Conservation (phyloP, 1,284 basidiomycete genomes). For the Anthracocystis panici-leucophaei region DNA sequence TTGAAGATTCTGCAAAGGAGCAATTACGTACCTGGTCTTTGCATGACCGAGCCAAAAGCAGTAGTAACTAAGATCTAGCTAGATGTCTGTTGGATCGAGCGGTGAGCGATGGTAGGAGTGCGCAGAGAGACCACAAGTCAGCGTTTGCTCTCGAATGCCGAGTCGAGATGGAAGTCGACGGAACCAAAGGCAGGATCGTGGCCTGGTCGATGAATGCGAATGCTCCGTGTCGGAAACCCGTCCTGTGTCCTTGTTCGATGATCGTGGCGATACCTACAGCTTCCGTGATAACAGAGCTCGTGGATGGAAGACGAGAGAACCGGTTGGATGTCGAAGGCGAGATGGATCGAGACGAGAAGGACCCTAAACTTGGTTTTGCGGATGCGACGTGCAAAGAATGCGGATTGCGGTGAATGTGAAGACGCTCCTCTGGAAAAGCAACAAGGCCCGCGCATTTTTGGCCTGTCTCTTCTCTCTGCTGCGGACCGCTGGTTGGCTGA, state of each 20-base stretch:
- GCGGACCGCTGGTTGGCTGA: slow-evolving; percentile 27
- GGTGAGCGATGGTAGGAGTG: neutral
- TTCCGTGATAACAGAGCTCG: slow-evolving; percentile 22
- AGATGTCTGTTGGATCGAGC: neutral
- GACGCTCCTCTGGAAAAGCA: slow-evolving; percentile 11
- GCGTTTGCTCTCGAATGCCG: slow-evolving; percentile 15
- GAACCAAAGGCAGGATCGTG: neutral
- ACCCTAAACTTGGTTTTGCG: slow-evolving; percentile 8
- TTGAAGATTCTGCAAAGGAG: neutral
- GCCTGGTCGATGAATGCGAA: neutral
- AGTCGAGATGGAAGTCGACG: slow-evolving; percentile 1
- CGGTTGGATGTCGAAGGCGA: slow-evolving; percentile 7
- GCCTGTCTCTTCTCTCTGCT: slow-evolving; percentile 7
- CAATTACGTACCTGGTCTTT: slow-evolving; percentile 42
- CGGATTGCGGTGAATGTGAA: slow-evolving; percentile 21
- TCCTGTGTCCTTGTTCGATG: neutral
- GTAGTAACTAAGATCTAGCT: slow-evolving; percentile 7
- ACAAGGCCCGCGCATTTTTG: slow-evolving; percentile 20
- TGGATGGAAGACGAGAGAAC: neutral
- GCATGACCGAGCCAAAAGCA: slow-evolving; percentile 41
- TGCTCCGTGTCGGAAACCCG: neutral
- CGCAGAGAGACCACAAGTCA: slow-evolving; percentile 7
- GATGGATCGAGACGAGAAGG: slow-evolving; percentile 14
- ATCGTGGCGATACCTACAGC: slow-evolving; percentile 23
- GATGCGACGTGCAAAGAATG: slow-evolving; percentile 33